These are phyloP conservation scores for Ustilago shanxiensis DNA, from an alignment of 1,284 basidiomycete species.

Conservation along the genomic window DNA sequence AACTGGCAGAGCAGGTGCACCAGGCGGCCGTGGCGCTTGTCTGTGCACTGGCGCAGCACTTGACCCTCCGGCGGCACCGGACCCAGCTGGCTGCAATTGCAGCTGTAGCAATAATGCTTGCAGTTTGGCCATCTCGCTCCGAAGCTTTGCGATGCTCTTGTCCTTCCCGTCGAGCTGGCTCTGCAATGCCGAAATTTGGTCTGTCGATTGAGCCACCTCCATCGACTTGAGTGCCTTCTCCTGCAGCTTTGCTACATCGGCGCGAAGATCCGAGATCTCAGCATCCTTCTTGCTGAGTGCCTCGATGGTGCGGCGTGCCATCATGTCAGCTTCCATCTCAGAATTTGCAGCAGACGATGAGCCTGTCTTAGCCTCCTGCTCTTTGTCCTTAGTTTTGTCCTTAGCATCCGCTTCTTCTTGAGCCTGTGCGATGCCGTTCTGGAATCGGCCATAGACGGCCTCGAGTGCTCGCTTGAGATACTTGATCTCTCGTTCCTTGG, in stretches of 20 bases:
- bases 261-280: slow-evolving; percentile 73
- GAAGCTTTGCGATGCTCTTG: slow-evolving; percentile 39
- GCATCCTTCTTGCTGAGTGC: slow-evolving; percentile 79
- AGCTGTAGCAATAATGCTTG: slow-evolving; percentile 54
- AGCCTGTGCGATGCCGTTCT: slow-evolving; percentile 71
- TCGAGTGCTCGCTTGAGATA: slow-evolving; percentile 86
- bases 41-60: slow-evolving; percentile 37
- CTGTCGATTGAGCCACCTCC: slow-evolving; percentile 20
- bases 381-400: slow-evolving; percentile 42
- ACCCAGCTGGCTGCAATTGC: slow-evolving; percentile 44
- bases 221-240: slow-evolving; percentile 50
- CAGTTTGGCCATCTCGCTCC: slow-evolving; percentile 46
- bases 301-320: slow-evolving; percentile 80
- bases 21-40: slow-evolving; percentile 44
- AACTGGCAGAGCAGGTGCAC: slow-evolving; percentile 16
- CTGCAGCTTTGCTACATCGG: slow-evolving; percentile 60
- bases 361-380: slow-evolving; percentile 21
- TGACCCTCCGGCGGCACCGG: slow-evolving; percentile 19
- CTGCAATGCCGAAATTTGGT: slow-evolving; percentile 28
- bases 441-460: slow-evolving; percentile 83
- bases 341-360: slow-evolving; percentile 17
- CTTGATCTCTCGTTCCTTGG: slow-evolving; percentile 80
- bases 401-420: slow-evolving; percentile 47
- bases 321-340: slow-evolving; percentile 76
- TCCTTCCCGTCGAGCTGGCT: slow-evolving; percentile 33